phyloP scores from a whole-genome alignment of 148 eudicot species.

The Arctostaphylos glauca region DNA sequence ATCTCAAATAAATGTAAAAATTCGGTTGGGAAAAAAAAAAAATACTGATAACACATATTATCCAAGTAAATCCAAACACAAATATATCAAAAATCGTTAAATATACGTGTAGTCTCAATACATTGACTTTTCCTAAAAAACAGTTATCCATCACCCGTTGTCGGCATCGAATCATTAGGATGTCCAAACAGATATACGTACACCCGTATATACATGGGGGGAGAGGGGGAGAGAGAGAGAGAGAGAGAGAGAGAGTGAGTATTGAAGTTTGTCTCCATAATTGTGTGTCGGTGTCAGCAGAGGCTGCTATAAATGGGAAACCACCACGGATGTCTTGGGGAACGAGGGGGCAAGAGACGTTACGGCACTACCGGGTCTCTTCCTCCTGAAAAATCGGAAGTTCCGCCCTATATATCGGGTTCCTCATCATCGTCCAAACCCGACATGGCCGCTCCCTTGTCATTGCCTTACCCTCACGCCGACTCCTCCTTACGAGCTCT shows the following conservation, averaged over 20 bases:
- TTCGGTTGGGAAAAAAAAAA: too few species aligned
- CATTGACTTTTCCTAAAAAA: too few species aligned
- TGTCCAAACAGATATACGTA: background rate
- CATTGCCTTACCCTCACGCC: slow-evolving; percentile 34
- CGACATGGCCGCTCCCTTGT: slow-evolving; percentile 14
- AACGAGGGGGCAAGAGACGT: slow-evolving; percentile 12
- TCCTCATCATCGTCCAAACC: background rate
- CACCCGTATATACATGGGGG: background rate
- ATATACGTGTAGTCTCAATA: too few species aligned
- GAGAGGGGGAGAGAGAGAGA: background rate
- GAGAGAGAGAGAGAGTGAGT: background rate
- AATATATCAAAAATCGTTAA: too few species aligned
- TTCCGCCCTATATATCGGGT: background rate
- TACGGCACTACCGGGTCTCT: background rate
- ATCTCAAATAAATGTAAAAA: too few species aligned
- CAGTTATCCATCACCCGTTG: background rate
- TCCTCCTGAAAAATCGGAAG: background rate
- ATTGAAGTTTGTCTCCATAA: too few species aligned
- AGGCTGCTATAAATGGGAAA: slow-evolving; percentile 29
- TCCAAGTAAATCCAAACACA: too few species aligned
- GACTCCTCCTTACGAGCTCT: slow-evolving; percentile 39
- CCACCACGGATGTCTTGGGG: slow-evolving; percentile 20
- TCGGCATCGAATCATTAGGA: background rate
- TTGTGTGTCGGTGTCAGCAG: background rate
- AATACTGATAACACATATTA: too few species aligned